Conservation (phyloP, 2,329 filamentous ascomycete species). For the Ophiostoma sp. region DNA sequence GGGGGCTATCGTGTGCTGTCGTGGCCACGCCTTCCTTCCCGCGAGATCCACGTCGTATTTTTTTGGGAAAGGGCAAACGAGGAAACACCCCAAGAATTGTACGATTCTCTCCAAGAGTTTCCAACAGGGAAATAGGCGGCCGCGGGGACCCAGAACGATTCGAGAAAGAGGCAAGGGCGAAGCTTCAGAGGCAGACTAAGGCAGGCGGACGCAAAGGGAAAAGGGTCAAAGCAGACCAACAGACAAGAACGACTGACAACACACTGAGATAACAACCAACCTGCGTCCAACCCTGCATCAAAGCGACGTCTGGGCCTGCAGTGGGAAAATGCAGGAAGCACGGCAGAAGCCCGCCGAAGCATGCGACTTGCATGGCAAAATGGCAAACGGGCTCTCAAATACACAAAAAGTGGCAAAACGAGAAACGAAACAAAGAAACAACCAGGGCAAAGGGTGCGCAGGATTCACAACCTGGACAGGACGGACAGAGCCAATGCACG, state of each 20-base stretch:
- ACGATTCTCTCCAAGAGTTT: background rate
- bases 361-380: background rate
- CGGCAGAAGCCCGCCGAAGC: background rate
- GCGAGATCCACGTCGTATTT: background rate
- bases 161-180: conserved; percentile 1
- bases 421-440: background rate
- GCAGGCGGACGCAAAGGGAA: conserved; percentile 7
- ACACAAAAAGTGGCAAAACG: background rate
- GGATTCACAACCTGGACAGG: background rate
- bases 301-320: background rate
- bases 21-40: background rate
- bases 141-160: background rate
- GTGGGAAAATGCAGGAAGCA: background rate
- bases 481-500: conserved; percentile 6
- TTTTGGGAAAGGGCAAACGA: conserved; percentile 5
- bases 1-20: background rate
- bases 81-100: background rate
- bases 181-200: conserved; percentile 8
- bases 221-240: background rate
- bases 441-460: background rate
- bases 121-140: background rate
- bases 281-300: background rate
- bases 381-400: background rate
- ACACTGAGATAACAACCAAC: background rate
- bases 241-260: background rate